These are phyloP conservation scores for Starmerella davenportii DNA, from an alignment of 805 yeast genomes.

Conservation along the genomic window DNA sequence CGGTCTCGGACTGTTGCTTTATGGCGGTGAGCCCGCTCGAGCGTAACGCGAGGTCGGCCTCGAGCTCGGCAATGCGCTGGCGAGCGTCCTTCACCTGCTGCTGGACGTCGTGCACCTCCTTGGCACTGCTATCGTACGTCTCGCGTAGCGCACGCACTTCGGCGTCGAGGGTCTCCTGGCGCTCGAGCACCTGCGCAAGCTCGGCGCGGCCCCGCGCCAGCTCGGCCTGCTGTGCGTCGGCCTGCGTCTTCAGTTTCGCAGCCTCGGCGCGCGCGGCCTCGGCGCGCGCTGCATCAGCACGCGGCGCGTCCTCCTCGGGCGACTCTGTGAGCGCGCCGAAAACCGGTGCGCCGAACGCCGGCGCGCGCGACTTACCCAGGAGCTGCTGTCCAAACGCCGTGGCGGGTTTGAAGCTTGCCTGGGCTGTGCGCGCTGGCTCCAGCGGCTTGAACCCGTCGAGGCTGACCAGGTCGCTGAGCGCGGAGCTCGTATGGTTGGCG, in stretches of 20 bases:
- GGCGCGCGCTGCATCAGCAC: background rate
- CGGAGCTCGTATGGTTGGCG: slow-evolving; percentile 10
- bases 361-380: slow-evolving; percentile 35
- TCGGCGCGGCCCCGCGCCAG: slow-evolving; percentile 45
- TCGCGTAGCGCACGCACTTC: slow-evolving; percentile 49
- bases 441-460: slow-evolving; percentile 16
- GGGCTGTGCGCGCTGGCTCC: slow-evolving; percentile 8
- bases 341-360: slow-evolving; percentile 21
- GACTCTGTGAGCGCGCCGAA: background rate
- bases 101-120: slow-evolving; percentile 59
- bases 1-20: slow-evolving; percentile 13
- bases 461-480: slow-evolving; percentile 20
- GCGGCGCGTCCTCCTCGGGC: background rate
- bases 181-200: slow-evolving; percentile 42
- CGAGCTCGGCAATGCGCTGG: slow-evolving; percentile 29
- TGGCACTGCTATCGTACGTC: slow-evolving; percentile 61
- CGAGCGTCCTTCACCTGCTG: slow-evolving; percentile 36
- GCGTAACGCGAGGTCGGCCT: slow-evolving; percentile 16
- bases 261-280: background rate
- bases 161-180: slow-evolving; percentile 55
- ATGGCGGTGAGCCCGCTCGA: slow-evolving; percentile 16
- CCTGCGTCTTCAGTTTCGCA: background rate
- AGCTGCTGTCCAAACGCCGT: slow-evolving; percentile 73
- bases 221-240: slow-evolving; percentile 4
- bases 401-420: slow-evolving; percentile 31